A percentile compares a stretch with the other conserved stretches of the same genome.
Conservation (phyloP, 768 basidiomycete genomes). For the Paxillus involutus region DNA sequence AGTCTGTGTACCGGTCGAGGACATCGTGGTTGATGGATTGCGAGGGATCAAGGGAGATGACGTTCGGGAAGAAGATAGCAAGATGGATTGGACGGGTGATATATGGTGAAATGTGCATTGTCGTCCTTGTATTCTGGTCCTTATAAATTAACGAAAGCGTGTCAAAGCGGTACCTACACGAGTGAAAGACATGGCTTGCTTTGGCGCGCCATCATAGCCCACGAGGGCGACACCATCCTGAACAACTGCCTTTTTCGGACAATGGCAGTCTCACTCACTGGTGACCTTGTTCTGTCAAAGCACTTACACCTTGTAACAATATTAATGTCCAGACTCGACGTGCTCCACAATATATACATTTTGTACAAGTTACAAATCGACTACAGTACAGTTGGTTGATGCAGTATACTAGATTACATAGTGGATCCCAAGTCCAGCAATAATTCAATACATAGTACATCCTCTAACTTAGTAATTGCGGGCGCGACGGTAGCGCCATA, state of each 20-base stretch:
- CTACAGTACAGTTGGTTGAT: conserved; percentile 14
- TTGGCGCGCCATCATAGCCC: neutral
- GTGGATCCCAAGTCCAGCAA: neutral
- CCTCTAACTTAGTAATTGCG: neutral
- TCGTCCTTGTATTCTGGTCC: conserved; percentile 13
- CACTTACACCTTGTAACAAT: neutral
- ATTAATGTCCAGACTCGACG: too few species aligned
- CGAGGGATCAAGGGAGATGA: neutral
- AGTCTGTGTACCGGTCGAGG: neutral
- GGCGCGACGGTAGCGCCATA: neutral
- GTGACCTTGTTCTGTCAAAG: conserved; percentile 22
- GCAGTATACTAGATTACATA: neutral
- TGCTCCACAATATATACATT: conserved; percentile 3
- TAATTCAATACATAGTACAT: conserved; percentile 11
- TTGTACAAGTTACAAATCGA: conserved; percentile 14
- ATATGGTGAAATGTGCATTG: conserved; percentile 11
- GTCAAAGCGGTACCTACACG: conserved; percentile 24
- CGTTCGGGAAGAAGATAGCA: neutral
- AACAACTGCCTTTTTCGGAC: conserved; percentile 35
- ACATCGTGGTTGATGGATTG: conserved; percentile 9
- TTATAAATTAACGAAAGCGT: conserved; percentile 23
- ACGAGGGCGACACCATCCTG: conserved; percentile 21
- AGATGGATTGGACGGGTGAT: neutral
- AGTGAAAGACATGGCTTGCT: neutral
- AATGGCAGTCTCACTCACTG: conserved; percentile 12